Conservation (phyloP, 495 filamentous ascomycete species). For the Penicillium cosmopolitanum region DNA sequence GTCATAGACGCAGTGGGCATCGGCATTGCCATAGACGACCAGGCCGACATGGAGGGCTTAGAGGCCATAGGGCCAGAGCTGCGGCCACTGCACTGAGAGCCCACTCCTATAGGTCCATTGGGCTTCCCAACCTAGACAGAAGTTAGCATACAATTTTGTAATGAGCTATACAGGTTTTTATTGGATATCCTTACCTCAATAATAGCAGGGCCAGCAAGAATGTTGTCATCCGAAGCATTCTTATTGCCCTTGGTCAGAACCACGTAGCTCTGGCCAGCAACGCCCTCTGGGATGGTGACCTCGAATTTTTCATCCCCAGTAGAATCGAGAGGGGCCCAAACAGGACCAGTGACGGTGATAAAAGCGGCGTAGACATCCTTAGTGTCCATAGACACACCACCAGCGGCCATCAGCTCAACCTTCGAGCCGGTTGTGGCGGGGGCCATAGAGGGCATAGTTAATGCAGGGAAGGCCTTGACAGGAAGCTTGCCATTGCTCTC, state of each 20-base stretch:
- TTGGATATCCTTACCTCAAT: constrained; percentile 33
- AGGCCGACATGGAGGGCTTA: too few species aligned
- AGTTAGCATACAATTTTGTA: too few species aligned
- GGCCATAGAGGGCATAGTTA: constrained; percentile 28
- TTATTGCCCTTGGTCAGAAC: constrained; percentile 31
- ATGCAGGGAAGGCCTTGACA: constrained; percentile 59
- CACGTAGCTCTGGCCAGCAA: constrained; percentile 39
- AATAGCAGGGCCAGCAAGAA: constrained; percentile 37
- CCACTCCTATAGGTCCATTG: too few species aligned
- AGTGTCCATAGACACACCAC: constrained; percentile 7
- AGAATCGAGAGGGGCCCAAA: constrained; percentile 33
- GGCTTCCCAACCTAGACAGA: too few species aligned
- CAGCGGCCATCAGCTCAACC: constrained; percentile 17
- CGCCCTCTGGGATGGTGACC: constrained; percentile 34
- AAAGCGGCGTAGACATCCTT: constrained; percentile 32
- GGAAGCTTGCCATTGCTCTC: constrained; percentile 54
- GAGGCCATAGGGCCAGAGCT: too few species aligned
- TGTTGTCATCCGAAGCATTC: constrained; percentile 22
- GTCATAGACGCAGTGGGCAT: too few species aligned
- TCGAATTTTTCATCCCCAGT: constrained; percentile 31
- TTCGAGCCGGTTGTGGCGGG: constrained; percentile 20
- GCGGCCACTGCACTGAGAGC: too few species aligned
- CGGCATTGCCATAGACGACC: too few species aligned
- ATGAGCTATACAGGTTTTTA: background rate
- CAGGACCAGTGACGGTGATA: constrained; percentile 42